phyloP scores from a whole-genome alignment of 1,284 basidiomycete genomes.

The Lentinus polychrous region DNA sequence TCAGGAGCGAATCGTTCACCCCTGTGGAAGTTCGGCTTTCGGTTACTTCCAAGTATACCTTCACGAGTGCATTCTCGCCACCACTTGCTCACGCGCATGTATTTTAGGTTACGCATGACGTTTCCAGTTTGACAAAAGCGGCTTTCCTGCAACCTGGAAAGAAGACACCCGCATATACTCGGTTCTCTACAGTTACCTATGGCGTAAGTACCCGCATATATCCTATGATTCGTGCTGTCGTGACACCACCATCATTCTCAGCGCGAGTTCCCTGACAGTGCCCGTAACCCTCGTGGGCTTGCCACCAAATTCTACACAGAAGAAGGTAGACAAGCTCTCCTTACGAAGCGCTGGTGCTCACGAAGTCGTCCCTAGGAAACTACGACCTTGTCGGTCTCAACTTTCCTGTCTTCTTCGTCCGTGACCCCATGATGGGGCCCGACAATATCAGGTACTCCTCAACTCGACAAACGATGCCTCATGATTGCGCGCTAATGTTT shows the following conservation, averaged over 20 bases:
- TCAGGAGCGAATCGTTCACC: conserved; percentile 3
- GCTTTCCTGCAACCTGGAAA: no score
- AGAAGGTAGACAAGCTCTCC: background rate
- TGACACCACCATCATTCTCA: no score
- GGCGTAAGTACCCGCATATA: background rate
- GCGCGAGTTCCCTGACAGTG: no score
- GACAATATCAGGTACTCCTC: conserved; percentile 5
- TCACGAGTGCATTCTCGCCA: background rate
- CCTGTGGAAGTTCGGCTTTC: conserved; percentile 1
- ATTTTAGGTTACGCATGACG: no score
- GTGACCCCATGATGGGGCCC: background rate
- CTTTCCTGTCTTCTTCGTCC: conserved; percentile 4
- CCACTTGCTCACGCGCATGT: no score
- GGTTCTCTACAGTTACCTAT: conserved; percentile 4
- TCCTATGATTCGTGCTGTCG: no score
- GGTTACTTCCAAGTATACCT: conserved; percentile 2
- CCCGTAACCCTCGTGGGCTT: background rate
- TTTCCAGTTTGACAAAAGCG: no score
- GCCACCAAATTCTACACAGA: conserved; percentile 4
- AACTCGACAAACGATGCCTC: background rate
- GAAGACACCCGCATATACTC: background rate
- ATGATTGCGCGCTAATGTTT: no score
- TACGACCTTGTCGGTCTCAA: conserved; percentile 5
- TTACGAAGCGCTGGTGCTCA: background rate
- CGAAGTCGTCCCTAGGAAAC: background rate